phyloP scores from a whole-genome alignment of 371 early-diverging fungal genomes.

The Sporodiniella umbellata region DNA sequence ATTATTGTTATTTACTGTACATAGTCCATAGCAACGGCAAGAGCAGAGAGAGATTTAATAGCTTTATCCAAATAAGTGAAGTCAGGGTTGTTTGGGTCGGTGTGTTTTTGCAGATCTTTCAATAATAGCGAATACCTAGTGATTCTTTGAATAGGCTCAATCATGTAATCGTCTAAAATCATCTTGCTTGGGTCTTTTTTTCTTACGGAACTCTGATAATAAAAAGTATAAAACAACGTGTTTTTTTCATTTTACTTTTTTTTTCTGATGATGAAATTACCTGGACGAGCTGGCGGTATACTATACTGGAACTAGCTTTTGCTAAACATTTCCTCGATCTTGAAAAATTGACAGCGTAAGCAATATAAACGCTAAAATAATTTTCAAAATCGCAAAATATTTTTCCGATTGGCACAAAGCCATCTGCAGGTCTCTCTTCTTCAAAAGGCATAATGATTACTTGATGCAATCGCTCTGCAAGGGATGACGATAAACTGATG shows the following conservation, averaged over 20 bases:
- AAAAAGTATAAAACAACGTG: neutral
- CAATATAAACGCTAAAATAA: conserved; percentile 31
- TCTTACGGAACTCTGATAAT: conserved; percentile 18
- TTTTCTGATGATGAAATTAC: neutral
- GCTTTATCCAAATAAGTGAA: conserved; percentile 31
- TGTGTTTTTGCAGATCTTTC: conserved; percentile 46
- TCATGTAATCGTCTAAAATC: conserved; percentile 46
- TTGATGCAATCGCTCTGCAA: conserved; percentile 14
- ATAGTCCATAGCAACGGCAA: conserved; percentile 44
- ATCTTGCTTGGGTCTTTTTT: conserved; percentile 34
- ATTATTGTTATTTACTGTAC: conserved; percentile 16
- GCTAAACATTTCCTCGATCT: conserved; percentile 21
- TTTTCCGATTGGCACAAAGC: conserved; percentile 16
- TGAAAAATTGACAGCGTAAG: conserved; percentile 30
- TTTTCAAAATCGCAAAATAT: conserved; percentile 23
- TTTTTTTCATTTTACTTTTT: neutral
- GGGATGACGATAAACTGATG: conserved; percentile 18
- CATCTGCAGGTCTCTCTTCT: conserved; percentile 3
- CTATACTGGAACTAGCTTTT: conserved; percentile 26
- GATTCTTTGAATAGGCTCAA: conserved; percentile 53
- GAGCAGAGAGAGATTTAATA: conserved; percentile 34
- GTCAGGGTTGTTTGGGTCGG: conserved; percentile 31
- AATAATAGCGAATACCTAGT: conserved; percentile 47
- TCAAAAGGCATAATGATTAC: conserved; percentile 4
- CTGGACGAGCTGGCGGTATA: conserved; percentile 33